phyloP scores from a whole-genome alignment of 2,329 filamentous ascomycete genomes.

The Fusarium luffae region DNA sequence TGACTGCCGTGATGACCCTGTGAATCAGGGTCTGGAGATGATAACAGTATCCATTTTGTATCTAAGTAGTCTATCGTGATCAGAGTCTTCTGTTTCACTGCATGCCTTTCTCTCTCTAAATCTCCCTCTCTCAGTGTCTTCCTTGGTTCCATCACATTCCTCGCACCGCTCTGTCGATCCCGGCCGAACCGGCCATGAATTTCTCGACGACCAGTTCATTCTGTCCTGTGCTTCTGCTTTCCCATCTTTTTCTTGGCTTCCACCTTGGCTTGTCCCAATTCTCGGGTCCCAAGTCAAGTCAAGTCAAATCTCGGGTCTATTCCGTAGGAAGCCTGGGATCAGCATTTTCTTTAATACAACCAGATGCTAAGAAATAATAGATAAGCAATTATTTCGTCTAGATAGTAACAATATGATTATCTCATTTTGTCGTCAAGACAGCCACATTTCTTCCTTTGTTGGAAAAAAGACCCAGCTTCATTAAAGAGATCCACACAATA shows the following conservation, averaged over 20 bases:
- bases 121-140: not conserved
- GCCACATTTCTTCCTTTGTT: not conserved
- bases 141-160: slow-evolving; percentile 32
- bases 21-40: not conserved
- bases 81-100: slow-evolving; percentile 14
- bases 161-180: slow-evolving; percentile 27
- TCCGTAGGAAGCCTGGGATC: not conserved
- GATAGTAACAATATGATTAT: not conserved
- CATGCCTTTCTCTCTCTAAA: not conserved
- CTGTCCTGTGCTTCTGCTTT: not conserved
- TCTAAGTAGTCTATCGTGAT: not conserved
- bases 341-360: not conserved
- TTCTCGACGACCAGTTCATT: slow-evolving; percentile 8
- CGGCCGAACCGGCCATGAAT: slow-evolving; percentile 24
- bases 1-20: slow-evolving; percentile 6
- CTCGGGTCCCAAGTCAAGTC: not conserved
- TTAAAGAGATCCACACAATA: slow-evolving; percentile 28
- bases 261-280: not conserved
- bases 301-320: slow-evolving; percentile 2
- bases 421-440: not conserved
- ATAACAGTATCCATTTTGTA: not conserved
- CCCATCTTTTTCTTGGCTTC: not conserved
- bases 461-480: slow-evolving; percentile 11
- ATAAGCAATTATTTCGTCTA: not conserved
- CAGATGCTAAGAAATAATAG: not conserved